Evolutionary conservation across 495 filamentous ascomycete genomes (phyloP).

Genomic region (Aspergillus olivimuriae): DNA sequence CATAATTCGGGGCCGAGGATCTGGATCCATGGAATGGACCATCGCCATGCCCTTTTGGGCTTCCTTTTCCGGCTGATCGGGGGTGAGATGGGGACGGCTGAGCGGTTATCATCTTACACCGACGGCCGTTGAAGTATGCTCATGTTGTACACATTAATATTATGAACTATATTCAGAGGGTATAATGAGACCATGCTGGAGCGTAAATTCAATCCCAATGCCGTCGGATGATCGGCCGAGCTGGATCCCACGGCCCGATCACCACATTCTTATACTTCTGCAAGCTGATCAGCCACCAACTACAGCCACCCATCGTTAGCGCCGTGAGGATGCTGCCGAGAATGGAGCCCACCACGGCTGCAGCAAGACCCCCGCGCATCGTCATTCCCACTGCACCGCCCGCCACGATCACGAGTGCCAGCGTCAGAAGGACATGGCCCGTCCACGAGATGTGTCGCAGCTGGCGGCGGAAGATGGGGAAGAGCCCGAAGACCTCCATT

Average conservation of each 20-base stretch:
- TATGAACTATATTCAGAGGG: no score
- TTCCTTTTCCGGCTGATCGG: no score
- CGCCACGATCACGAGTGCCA: conserved; percentile 71
- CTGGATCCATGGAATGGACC: no score
- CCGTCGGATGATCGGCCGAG: conserved; percentile 67
- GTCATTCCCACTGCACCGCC: conserved; percentile 71
- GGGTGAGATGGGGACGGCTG: no score
- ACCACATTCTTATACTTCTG: conserved; percentile 99
- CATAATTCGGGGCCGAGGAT: no score
- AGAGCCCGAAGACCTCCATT: conserved; percentile 95
- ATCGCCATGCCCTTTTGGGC: no score
- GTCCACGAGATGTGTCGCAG: conserved; percentile 77
- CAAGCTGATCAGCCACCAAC: conserved; percentile 95
- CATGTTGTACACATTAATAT: no score
- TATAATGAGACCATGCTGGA: no score
- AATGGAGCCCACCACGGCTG: conserved; percentile 63
- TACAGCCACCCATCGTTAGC: conserved; percentile 84
- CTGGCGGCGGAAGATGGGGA: conserved; percentile 88
- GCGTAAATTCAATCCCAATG: conserved; percentile 14
- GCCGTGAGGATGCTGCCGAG: conserved; percentile 63
- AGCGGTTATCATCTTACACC: no score
- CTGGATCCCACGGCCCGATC: conserved; percentile 95
- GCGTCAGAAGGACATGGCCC: conserved; percentile 72
- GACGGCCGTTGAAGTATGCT: no score
- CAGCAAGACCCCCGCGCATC: conserved; percentile 67